Evolutionary conservation across 2,329 filamentous ascomycete species (phyloP).

Genomic region (Colletotrichum euphorbiae): DNA sequence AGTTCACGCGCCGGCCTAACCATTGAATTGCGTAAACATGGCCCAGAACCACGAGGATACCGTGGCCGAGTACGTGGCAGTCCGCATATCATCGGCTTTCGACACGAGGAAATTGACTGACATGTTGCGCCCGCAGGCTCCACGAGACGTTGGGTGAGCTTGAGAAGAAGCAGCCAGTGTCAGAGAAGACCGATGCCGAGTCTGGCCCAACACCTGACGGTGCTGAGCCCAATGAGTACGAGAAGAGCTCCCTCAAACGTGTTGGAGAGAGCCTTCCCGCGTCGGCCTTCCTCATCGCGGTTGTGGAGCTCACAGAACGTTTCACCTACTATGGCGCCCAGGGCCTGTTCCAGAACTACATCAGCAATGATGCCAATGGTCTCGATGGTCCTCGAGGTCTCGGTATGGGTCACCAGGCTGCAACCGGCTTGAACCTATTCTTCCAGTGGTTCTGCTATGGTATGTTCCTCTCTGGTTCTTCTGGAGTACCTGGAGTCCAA

Average conservation of each 20-base stretch:
- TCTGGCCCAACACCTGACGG: constrained; percentile 55
- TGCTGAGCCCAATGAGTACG: constrained; percentile 64
- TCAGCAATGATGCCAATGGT: constrained; percentile 51
- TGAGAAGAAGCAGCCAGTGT: constrained; percentile 41
- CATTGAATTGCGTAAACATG: constrained; percentile 43
- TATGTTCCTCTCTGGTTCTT: constrained; percentile 34
- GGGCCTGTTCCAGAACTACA: constrained; percentile 68
- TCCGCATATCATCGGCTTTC: constrained; percentile 11
- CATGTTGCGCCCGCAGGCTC: constrained; percentile 42
- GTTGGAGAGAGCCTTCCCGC: constrained; percentile 66
- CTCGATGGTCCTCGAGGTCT: constrained; percentile 61
- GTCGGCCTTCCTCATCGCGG: constrained; percentile 67
- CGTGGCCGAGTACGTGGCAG: constrained; percentile 48
- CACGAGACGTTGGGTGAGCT: constrained; percentile 45
- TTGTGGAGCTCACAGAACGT: constrained; percentile 67
- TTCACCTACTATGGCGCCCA: constrained; percentile 69
- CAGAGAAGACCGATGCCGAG: constrained; percentile 43
- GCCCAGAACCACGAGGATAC: constrained; percentile 50
- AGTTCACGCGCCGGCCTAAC: constrained; percentile 15
- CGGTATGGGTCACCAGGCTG: constrained; percentile 65
- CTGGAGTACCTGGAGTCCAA: no score
- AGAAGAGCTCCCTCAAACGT: constrained; percentile 62
- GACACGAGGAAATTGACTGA: constrained; percentile 5
- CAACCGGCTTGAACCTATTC: constrained; percentile 65
- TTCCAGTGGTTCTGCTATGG: constrained; percentile 65